Evolutionary conservation across 192 early-diverging fungal genomes (phyloP).

Genomic region (Coemansia javaensis): DNA sequence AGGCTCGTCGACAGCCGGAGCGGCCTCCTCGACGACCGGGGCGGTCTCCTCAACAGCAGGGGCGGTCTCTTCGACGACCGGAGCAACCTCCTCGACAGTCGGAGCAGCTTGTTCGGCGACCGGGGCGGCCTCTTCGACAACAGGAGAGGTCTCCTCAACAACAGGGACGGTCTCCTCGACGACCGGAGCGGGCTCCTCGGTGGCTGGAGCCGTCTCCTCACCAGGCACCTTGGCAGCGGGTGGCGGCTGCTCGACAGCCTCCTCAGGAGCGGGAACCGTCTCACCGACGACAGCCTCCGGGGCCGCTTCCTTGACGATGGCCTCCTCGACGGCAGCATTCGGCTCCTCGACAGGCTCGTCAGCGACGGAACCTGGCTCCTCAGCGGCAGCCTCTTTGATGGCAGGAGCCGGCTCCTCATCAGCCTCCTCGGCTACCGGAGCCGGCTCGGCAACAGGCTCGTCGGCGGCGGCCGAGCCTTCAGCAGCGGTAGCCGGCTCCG

Average conservation of each 20-base stretch:
- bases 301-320: background rate
- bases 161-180: no score
- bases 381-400: background rate
- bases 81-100: background rate
- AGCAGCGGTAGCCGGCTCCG: background rate
- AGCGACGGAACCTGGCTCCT: background rate
- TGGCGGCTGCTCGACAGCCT: background rate
- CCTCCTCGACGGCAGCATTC: constrained; percentile 4
- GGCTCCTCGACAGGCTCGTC: background rate
- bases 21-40: constrained; percentile 1
- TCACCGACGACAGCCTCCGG: background rate
- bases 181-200: no score
- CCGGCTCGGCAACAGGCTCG: background rate
- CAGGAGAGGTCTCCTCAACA: background rate
- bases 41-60: background rate
- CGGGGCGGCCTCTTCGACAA: constrained; percentile 2
- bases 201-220: background rate
- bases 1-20: background rate
- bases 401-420: constrained; percentile 6
- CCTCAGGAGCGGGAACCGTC: no score
- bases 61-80: no score
- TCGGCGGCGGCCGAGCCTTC: background rate
- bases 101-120: background rate
- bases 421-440: background rate
- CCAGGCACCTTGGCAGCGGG: constrained; percentile 1